These are phyloP conservation scores for Pestalotiopsis sp. DNA, from an alignment of 2,329 filamentous ascomycete genomes.

Conservation along the genomic window DNA sequence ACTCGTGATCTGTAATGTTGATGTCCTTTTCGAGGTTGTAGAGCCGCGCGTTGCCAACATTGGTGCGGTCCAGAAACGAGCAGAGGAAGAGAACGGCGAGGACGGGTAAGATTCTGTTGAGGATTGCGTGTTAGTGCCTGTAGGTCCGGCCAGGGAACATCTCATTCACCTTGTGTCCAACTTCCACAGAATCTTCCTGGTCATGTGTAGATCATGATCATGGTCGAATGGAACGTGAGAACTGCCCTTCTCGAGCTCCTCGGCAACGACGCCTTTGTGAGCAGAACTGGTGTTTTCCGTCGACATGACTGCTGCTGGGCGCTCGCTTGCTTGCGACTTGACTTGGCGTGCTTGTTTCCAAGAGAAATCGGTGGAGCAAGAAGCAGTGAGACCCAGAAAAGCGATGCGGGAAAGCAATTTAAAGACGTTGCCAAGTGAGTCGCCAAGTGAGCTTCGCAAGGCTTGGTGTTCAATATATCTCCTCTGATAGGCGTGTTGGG, in stretches of 20 bases:
- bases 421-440: conserved; percentile 7
- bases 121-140: neutral
- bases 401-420: neutral
- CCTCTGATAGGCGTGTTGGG: neutral
- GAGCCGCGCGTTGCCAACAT: conserved; percentile 72
- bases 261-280: conserved; percentile 22
- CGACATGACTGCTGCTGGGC: neutral
- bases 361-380: conserved; percentile 1
- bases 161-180: conserved; percentile 51
- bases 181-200: conserved; percentile 52
- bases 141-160: neutral
- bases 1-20: conserved; percentile 62
- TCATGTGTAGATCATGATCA: conserved; percentile 31
- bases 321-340: neutral
- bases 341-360: neutral
- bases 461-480: neutral
- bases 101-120: conserved; percentile 59
- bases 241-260: conserved; percentile 28
- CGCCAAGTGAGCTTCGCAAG: conserved; percentile 10
- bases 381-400: neutral
- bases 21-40: conserved; percentile 63
- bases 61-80: conserved; percentile 70
- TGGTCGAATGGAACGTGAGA: conserved; percentile 13
- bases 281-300: conserved; percentile 13
- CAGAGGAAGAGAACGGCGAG: conserved; percentile 68